phyloP scores from a whole-genome alignment of 1,284 basidiomycete species.

The Vanrija sp. region DNA sequence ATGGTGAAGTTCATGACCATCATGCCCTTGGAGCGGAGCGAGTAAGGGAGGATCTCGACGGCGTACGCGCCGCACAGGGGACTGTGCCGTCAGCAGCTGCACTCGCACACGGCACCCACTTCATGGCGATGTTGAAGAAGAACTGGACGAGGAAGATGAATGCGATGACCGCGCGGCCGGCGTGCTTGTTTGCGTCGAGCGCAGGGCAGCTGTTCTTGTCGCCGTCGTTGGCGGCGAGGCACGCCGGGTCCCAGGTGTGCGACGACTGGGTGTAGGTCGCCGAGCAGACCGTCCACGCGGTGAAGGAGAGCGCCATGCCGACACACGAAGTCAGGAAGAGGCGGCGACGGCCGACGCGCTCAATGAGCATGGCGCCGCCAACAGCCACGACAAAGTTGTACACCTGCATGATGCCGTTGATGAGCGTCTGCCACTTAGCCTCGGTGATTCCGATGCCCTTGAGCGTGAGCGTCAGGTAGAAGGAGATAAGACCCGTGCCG shows the following conservation, averaged over 20 bases:
- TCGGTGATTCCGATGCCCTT: slow-evolving; percentile 64
- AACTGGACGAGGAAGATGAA: slow-evolving; percentile 44
- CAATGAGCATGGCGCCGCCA: slow-evolving; percentile 25
- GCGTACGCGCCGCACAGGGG: neutral
- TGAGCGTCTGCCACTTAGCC: slow-evolving; percentile 59
- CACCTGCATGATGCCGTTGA: slow-evolving; percentile 50
- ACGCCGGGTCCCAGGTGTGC: slow-evolving; percentile 37
- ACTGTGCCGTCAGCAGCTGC: too few relatives aligned
- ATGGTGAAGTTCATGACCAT: slow-evolving; percentile 49
- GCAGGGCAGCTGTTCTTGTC: neutral
- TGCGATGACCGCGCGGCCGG: slow-evolving; percentile 19
- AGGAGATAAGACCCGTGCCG: slow-evolving; percentile 14
- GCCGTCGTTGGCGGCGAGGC: neutral
- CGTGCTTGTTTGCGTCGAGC: slow-evolving; percentile 2
- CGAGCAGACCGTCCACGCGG: slow-evolving; percentile 64
- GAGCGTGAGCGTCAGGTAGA: slow-evolving; percentile 68
- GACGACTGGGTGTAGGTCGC: slow-evolving; percentile 51
- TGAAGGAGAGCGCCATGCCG: slow-evolving; percentile 64
- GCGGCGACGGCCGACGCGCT: slow-evolving; percentile 26
- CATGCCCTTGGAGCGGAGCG: slow-evolving; percentile 72
- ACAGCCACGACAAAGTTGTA: slow-evolving; percentile 49
- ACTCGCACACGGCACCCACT: too few relatives aligned
- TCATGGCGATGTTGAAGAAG: slow-evolving; percentile 22
- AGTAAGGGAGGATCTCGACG: neutral
- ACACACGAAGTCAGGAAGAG: slow-evolving; percentile 53